Evolutionary conservation across 257 asterid genomes (phyloP).

Genomic region (Solanum virginianum): DNA sequence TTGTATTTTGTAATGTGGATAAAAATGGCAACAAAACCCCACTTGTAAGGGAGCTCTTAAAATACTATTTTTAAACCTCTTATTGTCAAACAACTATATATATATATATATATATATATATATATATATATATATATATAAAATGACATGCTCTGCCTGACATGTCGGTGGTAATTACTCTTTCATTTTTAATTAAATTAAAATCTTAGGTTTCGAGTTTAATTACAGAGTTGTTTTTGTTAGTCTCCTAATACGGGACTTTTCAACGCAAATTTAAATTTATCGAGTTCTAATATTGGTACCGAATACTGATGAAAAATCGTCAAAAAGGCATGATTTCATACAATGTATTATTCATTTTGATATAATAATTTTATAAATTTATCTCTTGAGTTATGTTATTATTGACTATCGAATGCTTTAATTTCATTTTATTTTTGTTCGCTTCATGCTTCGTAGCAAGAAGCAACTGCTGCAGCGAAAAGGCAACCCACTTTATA

Average conservation of each 20-base stretch:
- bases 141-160: too few species aligned
- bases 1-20: not conserved
- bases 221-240: too few species aligned
- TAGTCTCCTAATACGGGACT: too few species aligned
- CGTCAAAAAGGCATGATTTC: too few species aligned
- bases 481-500: not conserved
- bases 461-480: not conserved
- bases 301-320: too few species aligned
- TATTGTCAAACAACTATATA: not conserved
- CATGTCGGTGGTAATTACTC: too few species aligned
- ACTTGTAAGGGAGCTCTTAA: not conserved
- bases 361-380: not conserved
- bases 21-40: not conserved
- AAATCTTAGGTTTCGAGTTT: too few species aligned
- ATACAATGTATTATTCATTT: not conserved
- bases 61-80: not conserved
- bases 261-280: too few species aligned
- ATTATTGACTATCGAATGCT: not conserved
- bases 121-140: too few species aligned
- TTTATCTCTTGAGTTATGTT: not conserved
- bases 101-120: too few species aligned
- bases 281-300: too few species aligned
- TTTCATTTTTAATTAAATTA: too few species aligned
- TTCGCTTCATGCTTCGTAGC: not conserved
- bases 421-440: not conserved